phyloP scores from a whole-genome alignment of 768 basidiomycete genomes.

The Lactarius indigo region DNA sequence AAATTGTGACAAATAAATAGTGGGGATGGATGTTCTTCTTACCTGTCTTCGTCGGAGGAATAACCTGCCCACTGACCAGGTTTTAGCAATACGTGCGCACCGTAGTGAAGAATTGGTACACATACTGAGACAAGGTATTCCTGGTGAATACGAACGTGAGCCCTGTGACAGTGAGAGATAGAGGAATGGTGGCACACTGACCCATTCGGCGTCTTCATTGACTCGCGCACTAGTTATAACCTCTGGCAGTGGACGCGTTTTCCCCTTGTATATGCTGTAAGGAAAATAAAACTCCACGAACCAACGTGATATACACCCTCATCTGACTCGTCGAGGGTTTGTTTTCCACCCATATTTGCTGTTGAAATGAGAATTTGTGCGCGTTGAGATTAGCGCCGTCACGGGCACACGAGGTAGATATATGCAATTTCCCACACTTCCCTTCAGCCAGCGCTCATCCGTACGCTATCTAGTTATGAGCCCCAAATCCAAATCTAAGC shows the following conservation, averaged over 20 bases:
- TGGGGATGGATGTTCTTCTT: slow-evolving; percentile 16
- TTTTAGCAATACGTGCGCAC: background rate
- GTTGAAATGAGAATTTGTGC: background rate
- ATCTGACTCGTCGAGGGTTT: slow-evolving; percentile 7
- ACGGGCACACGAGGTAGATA: background rate
- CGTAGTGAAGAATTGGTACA: background rate
- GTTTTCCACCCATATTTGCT: slow-evolving; percentile 4
- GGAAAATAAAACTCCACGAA: slow-evolving; percentile 17
- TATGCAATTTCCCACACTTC: background rate
- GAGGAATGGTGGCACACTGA: slow-evolving; percentile 31
- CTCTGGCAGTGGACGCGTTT: slow-evolving; percentile 39
- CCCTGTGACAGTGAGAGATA: background rate
- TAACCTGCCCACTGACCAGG: slow-evolving; percentile 62
- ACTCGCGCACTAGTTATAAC: slow-evolving; percentile 60
- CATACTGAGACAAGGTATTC: slow-evolving; percentile 68
- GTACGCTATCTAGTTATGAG: slow-evolving; percentile 31
- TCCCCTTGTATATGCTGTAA: background rate
- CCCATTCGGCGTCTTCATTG: slow-evolving; percentile 48
- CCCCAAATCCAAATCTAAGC: slow-evolving; percentile 65
- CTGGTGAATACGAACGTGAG: slow-evolving; percentile 33
- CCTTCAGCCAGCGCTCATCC: background rate
- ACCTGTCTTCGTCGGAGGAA: slow-evolving; percentile 55
- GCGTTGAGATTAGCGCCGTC: background rate
- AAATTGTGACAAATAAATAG: slow-evolving; percentile 4
- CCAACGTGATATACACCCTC: slow-evolving; percentile 30